Base-by-base conservation (phyloP, 2,329 filamentous ascomycete species). In the Aspergillus sp. region DNA sequence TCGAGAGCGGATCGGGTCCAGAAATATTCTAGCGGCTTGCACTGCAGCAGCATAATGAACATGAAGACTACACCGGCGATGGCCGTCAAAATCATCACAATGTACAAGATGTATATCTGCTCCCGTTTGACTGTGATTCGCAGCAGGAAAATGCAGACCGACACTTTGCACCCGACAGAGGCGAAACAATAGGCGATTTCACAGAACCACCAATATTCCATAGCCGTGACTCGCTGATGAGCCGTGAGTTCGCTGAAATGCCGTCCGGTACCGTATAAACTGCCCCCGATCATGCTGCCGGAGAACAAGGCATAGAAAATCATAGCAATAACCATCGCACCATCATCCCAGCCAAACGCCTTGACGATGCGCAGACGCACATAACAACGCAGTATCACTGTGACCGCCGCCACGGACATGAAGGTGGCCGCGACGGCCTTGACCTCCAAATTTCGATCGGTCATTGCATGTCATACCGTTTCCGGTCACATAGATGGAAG, bases 1-100 rank as follows among this genome's bases (percentile, higher is more conserved):
- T 64, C 59, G 5, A 48, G 9, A 4, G 55, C 56, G 2, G 45
- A 45, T 17, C 52, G 49, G 4, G 65, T 68, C 78, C 78, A 81
- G 60, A 78, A 80, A 45, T 70, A 74, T 6, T 61, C 58, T 5
- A 78, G 63, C 42, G 77, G 77, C 20, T 58, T 64, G 58, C 78
- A 81, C 58, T 81, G 77, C 51, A 80, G 71, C n/a, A 76, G 59
- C 41, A 77, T 65, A n/a, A 79, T 54, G 52, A 79, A 74, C 53
- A 78, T 71, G 51, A 77, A 79, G 22, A 71, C 61, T 4, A 70
- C 51, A 2, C 76, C 73, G 43, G 75, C 73, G 10, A 74, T 27
- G 2, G 70, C 64, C 1, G 74, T 72, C 10, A 71, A 58, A 7
- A 60, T 45, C 62, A 79, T 74, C 30, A 77, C 64, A 20, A 58